A percentile compares a stretch with the other conserved stretches of the same genome.
Evolutionary conservation across 2,329 filamentous ascomycete species (phyloP).

Genomic region (Alternaria brassicicola): DNA sequence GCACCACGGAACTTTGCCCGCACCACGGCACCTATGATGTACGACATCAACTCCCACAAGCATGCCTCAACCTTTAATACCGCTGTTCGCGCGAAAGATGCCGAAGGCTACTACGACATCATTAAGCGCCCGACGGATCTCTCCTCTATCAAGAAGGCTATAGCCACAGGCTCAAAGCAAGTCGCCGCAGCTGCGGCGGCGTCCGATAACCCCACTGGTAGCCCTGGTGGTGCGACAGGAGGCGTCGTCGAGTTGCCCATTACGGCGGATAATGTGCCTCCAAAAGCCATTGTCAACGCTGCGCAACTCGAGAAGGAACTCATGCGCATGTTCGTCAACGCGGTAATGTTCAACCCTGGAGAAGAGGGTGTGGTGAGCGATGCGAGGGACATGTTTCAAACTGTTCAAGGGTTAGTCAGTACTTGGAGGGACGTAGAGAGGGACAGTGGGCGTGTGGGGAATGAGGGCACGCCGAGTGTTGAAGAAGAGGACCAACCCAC

Average conservation of each 20-base stretch:
- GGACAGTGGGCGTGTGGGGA: slow-evolving; percentile 30
- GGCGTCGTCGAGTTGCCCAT: slow-evolving; percentile 61
- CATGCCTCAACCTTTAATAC: slow-evolving; percentile 58
- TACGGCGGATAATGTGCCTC: slow-evolving; percentile 78
- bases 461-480: slow-evolving; percentile 39
- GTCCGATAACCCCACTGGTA: slow-evolving; percentile 63
- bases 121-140: slow-evolving; percentile 60
- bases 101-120: slow-evolving; percentile 59
- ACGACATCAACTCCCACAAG: slow-evolving; percentile 59
- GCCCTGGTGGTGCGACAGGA: slow-evolving; percentile 62
- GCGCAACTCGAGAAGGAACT: slow-evolving; percentile 91
- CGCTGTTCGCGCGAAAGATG: slow-evolving; percentile 57
- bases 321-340: slow-evolving; percentile 96
- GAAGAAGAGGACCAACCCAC: slow-evolving; percentile 33
- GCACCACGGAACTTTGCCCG: slow-evolving; percentile 58
- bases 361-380: slow-evolving; percentile 89
- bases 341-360: slow-evolving; percentile 97
- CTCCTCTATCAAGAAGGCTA: slow-evolving; percentile 58
- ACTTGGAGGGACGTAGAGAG: slow-evolving; percentile 76
- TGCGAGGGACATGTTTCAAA: slow-evolving; percentile 85
- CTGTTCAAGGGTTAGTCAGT: slow-evolving; percentile 79
- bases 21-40: slow-evolving; percentile 56
- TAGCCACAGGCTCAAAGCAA: slow-evolving; percentile 61
- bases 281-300: slow-evolving; percentile 90
- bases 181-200: slow-evolving; percentile 56